Evolutionary conservation across 139 green algal genomes (phyloP).

Genomic region (Raphidocelis subcapitata): DNA sequence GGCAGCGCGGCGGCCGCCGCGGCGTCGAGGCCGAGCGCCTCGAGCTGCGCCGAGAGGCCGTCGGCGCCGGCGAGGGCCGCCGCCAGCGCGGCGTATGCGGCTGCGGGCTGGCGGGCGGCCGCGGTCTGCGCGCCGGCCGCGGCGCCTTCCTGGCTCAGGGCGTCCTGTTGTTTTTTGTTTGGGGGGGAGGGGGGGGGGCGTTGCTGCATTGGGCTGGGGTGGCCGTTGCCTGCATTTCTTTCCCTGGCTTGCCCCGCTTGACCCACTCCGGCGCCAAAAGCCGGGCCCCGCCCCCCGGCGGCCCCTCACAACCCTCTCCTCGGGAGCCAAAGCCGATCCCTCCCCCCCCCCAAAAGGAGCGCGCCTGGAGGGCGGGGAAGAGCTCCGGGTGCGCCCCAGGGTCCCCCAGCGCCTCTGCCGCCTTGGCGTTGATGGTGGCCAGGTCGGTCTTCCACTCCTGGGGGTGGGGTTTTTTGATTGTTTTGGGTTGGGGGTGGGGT

Average conservation of each 20-base stretch:
- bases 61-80: constrained; percentile 5
- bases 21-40: not conserved
- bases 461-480: constrained; percentile 57
- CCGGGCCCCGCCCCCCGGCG: too few species aligned
- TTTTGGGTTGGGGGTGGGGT: not conserved
- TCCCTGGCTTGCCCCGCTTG: too few species aligned
- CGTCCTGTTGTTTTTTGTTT: too few species aligned
- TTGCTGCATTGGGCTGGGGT: too few species aligned
- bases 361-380: constrained; percentile 87
- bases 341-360: too few species aligned
- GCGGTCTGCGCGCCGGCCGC: constrained; percentile 13
- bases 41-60: constrained; percentile 20
- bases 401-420: constrained; percentile 94
- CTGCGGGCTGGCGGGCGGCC: constrained; percentile 10
- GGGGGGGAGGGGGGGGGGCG: not conserved
- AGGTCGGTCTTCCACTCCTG: constrained; percentile 91
- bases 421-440: constrained; percentile 90
- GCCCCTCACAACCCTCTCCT: too few species aligned
- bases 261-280: too few species aligned
- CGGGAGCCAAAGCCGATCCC: too few species aligned
- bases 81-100: constrained; percentile 1
- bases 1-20: not conserved
- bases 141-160: constrained; percentile 1
- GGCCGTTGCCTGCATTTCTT: too few species aligned
- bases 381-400: constrained; percentile 95